Conservation (phyloP, 345 rosid genomes). For the Salix koriyanagi region DNA sequence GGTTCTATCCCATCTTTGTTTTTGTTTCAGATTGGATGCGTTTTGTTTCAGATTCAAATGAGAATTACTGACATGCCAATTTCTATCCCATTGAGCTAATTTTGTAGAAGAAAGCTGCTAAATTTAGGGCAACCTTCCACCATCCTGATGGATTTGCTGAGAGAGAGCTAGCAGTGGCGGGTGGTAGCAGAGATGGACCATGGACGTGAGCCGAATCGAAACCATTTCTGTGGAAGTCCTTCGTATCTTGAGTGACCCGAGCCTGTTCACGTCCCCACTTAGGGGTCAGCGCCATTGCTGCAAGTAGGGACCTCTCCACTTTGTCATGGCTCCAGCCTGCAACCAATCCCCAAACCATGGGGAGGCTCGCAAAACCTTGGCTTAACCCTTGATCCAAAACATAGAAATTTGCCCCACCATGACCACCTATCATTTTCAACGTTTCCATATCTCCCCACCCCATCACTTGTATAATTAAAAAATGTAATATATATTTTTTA, state of each 20-base stretch:
- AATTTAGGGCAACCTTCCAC: background rate
- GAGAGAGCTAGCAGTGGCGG: background rate
- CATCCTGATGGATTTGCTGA: background rate
- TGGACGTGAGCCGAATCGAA: background rate
- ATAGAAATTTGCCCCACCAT: slow-evolving; percentile 2
- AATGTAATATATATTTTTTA: too few species aligned
- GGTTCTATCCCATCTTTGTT: too few species aligned
- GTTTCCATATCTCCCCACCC: slow-evolving; percentile 12
- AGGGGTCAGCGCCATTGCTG: background rate
- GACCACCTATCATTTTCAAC: slow-evolving; percentile 20
- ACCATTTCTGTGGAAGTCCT: background rate
- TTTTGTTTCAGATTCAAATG: background rate
- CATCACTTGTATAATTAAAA: slow-evolving; percentile 1
- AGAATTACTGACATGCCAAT: background rate
- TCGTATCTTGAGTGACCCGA: background rate
- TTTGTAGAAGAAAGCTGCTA: background rate
- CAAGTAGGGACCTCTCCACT: background rate
- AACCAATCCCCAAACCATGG: background rate
- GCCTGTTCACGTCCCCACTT: background rate
- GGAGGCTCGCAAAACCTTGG: background rate
- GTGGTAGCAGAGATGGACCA: background rate
- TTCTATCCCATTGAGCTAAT: background rate
- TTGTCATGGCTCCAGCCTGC: background rate
- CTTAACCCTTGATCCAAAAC: slow-evolving; percentile 5
- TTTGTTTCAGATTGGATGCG: background rate